phyloP scores from a whole-genome alignment of 2,329 filamentous ascomycete genomes.

The Cercospora sp. region DNA sequence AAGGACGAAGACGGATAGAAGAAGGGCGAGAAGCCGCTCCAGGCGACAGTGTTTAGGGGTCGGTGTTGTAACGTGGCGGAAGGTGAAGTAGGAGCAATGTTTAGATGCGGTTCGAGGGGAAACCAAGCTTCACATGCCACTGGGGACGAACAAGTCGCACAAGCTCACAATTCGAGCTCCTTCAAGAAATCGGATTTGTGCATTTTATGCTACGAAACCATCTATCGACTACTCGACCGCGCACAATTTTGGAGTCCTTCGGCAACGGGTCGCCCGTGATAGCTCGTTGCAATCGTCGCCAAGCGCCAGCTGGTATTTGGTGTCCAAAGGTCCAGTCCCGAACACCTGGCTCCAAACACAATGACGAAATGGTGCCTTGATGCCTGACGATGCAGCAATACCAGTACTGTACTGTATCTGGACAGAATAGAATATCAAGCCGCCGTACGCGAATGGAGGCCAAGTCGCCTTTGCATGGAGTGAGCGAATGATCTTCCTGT shows the following conservation, averaged over 20 bases:
- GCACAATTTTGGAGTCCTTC: not conserved
- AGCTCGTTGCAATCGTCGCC: not conserved
- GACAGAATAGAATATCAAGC: not conserved
- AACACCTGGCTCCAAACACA: slow-evolving; percentile 4
- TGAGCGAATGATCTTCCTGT: not conserved
- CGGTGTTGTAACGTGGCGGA: slow-evolving; percentile 11
- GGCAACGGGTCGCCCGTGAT: not conserved
- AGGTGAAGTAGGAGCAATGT: slow-evolving; percentile 10
- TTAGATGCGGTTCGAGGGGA: slow-evolving; percentile 14
- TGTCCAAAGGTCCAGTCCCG: not conserved
- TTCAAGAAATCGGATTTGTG: not conserved
- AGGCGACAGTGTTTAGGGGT: slow-evolving; percentile 11
- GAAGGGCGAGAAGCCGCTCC: not conserved
- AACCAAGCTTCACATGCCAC: slow-evolving; percentile 10
- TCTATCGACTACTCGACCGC: not conserved
- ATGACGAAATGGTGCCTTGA: not conserved
- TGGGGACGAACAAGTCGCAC: not conserved
- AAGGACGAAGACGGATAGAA: not conserved
- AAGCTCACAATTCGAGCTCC: slow-evolving; percentile 3
- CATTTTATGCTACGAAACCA: not conserved
- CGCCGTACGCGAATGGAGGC: not conserved
- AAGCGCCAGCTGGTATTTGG: slow-evolving; percentile 10
- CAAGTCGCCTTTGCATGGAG: not conserved
- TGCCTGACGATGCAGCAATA: not conserved
- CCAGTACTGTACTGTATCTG: not conserved